These are phyloP conservation scores for Aphanomyces astaci DNA, from an alignment of 352 stramenopile genomes.

Conservation along the genomic window DNA sequence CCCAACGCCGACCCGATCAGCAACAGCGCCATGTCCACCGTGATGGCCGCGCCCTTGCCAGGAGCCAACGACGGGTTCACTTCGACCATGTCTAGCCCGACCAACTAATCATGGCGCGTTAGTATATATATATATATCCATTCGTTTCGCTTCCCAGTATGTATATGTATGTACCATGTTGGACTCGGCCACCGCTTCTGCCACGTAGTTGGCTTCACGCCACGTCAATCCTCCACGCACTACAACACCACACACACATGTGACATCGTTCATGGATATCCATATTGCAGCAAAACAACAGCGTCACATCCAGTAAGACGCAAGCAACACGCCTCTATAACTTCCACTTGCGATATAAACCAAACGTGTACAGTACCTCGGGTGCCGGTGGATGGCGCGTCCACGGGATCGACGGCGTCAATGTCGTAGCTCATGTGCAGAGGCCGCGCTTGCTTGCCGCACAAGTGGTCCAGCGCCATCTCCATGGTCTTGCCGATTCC, in stretches of 20 bases:
- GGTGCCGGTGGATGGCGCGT: slow-evolving; percentile 94
- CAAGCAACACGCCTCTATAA: too few relatives aligned
- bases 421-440: slow-evolving; percentile 98
- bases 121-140: too few relatives aligned
- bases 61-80: slow-evolving; percentile 90
- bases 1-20: slow-evolving; percentile 90
- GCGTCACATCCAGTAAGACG: too few relatives aligned
- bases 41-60: slow-evolving; percentile 81
- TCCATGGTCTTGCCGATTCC: slow-evolving; percentile 97
- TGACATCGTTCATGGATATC: too few relatives aligned
- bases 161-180: slow-evolving; percentile 40
- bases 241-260: slow-evolving; percentile 13
- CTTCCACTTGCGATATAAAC: too few relatives aligned
- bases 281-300: too few relatives aligned
- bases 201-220: slow-evolving; percentile 95
- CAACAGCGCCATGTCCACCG: slow-evolving; percentile 89
- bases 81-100: slow-evolving; percentile 93
- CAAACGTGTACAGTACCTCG: too few relatives aligned
- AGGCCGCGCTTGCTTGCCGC: slow-evolving; percentile 75
- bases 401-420: slow-evolving; percentile 92
- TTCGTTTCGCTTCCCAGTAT: too few relatives aligned
- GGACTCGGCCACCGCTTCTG: slow-evolving; percentile 88
- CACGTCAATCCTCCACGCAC: slow-evolving; percentile 94
- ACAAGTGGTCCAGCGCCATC: slow-evolving; percentile 91
- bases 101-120: slow-evolving; percentile 34